Base-by-base conservation (phyloP, 768 basidiomycete genomes). In the Goffeauzyma gilvescens region DNA sequence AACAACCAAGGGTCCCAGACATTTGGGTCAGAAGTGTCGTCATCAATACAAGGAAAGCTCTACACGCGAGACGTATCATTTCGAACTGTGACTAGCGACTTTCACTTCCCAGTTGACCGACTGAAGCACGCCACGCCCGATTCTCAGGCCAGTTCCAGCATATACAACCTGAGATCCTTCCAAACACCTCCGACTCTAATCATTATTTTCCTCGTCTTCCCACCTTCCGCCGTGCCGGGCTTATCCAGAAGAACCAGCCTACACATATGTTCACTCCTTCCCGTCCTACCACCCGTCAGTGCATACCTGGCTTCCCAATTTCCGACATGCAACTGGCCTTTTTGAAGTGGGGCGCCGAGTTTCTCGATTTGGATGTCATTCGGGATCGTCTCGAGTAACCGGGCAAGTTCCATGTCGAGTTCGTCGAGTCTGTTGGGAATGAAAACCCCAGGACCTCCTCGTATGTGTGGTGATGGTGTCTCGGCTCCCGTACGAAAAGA, bases 231-330 rank as follows among this genome's bases (percentile, higher is more conserved):
- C 25, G 9, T 35, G 15, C 44, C 36, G 13, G 44, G 28, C 17
- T 32, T 25, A 32, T 31, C 20, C 32, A 46, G 37, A 17, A 41
- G 39, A 2, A 46, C 10, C n/a, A 46, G 24, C 20, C 45, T 18
- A 27, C 39, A 33, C 10, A 26, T 8, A 28, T 31, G 26, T 3
- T 32, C 24, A 25, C 20, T 38, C 17, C 45, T 40, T 2, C 37
- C 39, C 9, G 12, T 12, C 18, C 32, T 15, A 17, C 38, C 44
- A 12, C 32, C 37, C 10, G 33, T 41, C 24, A 46, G 41, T 14
- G 39, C 45, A 41, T 46, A 46, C 21, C 41, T 22, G 8, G 39
- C 45, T 13, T 27, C 41, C 45, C 45, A 46, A 17, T 46, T 40
- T 9, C 45, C 45, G 5, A 6, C 32, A 30, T 46, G 45, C 15